A percentile compares a stretch with the other conserved stretches of the same genome.
These are phyloP conservation scores for Colletotrichum tabaci DNA, from an alignment of 2,329 filamentous ascomycete genomes.

Conservation along the genomic window DNA sequence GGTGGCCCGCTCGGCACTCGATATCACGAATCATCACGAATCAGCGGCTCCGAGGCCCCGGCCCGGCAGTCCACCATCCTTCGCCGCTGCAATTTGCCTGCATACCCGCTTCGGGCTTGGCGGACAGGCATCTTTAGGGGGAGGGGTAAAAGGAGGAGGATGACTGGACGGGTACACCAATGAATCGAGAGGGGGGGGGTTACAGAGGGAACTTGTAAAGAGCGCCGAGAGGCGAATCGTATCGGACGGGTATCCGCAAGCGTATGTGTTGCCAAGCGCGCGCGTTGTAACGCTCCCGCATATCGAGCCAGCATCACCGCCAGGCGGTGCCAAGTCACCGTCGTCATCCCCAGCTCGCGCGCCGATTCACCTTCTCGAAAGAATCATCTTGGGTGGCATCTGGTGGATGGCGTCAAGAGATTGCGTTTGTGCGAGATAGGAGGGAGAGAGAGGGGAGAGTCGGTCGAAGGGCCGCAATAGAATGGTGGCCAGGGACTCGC, in stretches of 20 bases:
- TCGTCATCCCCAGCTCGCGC: constrained; percentile 27
- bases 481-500: too few species aligned
- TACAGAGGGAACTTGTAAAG: too few species aligned
- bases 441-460: too few species aligned
- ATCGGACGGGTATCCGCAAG: constrained; percentile 17
- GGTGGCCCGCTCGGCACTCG: constrained; percentile 31
- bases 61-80: constrained; percentile 39
- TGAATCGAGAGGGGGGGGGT: constrained; percentile 2
- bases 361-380: constrained; percentile 33
- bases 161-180: constrained; percentile 7
- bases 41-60: constrained; percentile 19
- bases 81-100: constrained; percentile 32
- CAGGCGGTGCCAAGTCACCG: constrained; percentile 25
- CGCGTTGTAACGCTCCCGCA: constrained; percentile 34
- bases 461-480: background rate
- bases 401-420: constrained; percentile 37
- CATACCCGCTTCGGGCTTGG: constrained; percentile 37
- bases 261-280: constrained; percentile 22
- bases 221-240: constrained; percentile 15
- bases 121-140: constrained; percentile 11
- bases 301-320: constrained; percentile 4
- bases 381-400: constrained; percentile 6
- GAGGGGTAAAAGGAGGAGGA: too few species aligned
- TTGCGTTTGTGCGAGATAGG: constrained; percentile 36
- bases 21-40: constrained; percentile 29